Percentiles rank a stretch among this genome's conserved stretches.
Evolutionary conservation across 305 asterid species (phyloP).

Genomic region (Fraxinus albicans): DNA sequence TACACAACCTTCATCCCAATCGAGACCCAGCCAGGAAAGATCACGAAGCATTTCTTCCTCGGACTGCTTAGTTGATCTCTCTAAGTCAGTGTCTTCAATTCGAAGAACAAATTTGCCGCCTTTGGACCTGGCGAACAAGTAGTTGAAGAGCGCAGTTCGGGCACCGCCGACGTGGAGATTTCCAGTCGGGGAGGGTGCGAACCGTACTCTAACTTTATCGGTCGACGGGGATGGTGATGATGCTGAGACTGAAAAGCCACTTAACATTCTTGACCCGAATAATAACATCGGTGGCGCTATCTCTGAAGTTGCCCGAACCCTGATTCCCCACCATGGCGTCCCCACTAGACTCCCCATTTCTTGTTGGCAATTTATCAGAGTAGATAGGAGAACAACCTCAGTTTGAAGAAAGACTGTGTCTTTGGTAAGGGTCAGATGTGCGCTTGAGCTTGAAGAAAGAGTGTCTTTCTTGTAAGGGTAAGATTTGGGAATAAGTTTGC

Average conservation of each 20-base stretch:
- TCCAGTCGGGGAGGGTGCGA: slow-evolving; percentile 97
- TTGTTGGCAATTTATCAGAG: neutral
- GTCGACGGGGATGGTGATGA: slow-evolving; percentile 31
- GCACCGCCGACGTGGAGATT: slow-evolving; percentile 98
- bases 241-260: slow-evolving; percentile 47
- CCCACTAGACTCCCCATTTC: slow-evolving; percentile 47
- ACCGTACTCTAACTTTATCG: slow-evolving; percentile 69
- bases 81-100: slow-evolving; percentile 90
- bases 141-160: slow-evolving; percentile 93
- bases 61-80: slow-evolving; percentile 88
- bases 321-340: slow-evolving; percentile 51
- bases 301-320: slow-evolving; percentile 35
- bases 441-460: too few species aligned
- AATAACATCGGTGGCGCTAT: slow-evolving; percentile 33
- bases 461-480: too few species aligned
- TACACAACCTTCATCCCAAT: slow-evolving; percentile 84
- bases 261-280: slow-evolving; percentile 35
- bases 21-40: slow-evolving; percentile 93
- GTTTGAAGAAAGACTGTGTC: neutral
- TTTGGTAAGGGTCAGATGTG: neutral
- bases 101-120: slow-evolving; percentile 88
- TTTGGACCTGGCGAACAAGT: slow-evolving; percentile 83
- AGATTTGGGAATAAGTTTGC: too few species aligned
- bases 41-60: slow-evolving; percentile 89
- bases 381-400: neutral